Evolutionary conservation across 352 stramenopile genomes (phyloP).

Genomic region (Globisporangium lucens): DNA sequence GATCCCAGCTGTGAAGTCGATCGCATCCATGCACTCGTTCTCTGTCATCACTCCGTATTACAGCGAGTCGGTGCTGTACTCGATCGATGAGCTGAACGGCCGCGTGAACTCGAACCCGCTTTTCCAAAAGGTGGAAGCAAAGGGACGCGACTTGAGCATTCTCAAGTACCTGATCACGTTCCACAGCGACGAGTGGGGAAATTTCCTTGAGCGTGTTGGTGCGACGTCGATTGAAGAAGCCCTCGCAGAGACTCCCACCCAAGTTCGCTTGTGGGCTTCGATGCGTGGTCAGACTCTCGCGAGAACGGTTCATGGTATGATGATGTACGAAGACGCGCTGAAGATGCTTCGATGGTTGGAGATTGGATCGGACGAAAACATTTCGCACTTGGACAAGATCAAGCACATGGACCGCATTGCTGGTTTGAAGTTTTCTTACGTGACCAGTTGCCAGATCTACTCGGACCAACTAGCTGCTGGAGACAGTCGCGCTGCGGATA

Average conservation of each 20-base stretch:
- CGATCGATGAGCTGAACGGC: conserved; percentile 79
- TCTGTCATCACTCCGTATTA: conserved; percentile 89
- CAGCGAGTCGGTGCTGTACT: conserved; percentile 86
- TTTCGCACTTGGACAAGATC: conserved; percentile 87
- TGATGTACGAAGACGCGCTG: conserved; percentile 89
- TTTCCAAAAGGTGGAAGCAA: conserved; percentile 84
- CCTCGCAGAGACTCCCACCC: conserved; percentile 72
- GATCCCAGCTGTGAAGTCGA: conserved; percentile 80
- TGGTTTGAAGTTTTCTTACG: conserved; percentile 86
- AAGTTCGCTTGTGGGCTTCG: conserved; percentile 84
- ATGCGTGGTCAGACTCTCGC: conserved; percentile 86
- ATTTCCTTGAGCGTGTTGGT: conserved; percentile 82
- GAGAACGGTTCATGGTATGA: conserved; percentile 87
- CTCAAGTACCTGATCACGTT: conserved; percentile 89
- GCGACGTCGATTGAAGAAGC: conserved; percentile 76
- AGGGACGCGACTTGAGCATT: conserved; percentile 83
- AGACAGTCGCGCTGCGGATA: conserved; percentile 90
- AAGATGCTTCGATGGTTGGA: conserved; percentile 89
- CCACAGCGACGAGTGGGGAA: conserved; percentile 86
- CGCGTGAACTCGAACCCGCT: conserved; percentile 80
- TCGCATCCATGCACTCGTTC: conserved; percentile 87
- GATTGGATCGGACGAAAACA: conserved; percentile 80
- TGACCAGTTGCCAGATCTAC: conserved; percentile 90
- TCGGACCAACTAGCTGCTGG: conserved; percentile 70
- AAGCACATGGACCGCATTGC: conserved; percentile 88